phyloP scores from a whole-genome alignment of 768 basidiomycete species.

The Hortiboletus flavorubellus region DNA sequence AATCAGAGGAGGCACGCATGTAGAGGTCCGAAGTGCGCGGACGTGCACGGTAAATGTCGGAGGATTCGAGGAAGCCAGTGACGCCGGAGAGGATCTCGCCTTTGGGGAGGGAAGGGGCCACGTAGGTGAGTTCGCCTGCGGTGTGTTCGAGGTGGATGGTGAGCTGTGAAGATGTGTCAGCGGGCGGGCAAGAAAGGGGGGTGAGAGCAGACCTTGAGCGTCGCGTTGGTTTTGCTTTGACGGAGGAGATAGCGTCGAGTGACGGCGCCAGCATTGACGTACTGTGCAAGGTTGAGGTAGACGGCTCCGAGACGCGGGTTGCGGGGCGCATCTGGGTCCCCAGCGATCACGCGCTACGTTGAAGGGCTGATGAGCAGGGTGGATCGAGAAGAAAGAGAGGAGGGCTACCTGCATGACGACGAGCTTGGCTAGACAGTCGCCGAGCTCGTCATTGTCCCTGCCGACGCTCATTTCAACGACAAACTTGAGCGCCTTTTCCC shows the following conservation, averaged over 20 bases:
- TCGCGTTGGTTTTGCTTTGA: conserved; percentile 78
- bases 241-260: conserved; percentile 64
- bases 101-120: conserved; percentile 64
- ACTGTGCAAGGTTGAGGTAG: conserved; percentile 72
- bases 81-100: conserved; percentile 73
- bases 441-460: conserved; percentile 44
- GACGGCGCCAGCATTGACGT: conserved; percentile 54
- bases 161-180: conserved; percentile 38
- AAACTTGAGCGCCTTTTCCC: conserved; percentile 56
- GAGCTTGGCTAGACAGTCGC: conserved; percentile 61
- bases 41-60: conserved; percentile 50
- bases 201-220: conserved; percentile 50
- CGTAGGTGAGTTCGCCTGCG: conserved; percentile 53
- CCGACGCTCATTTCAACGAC: conserved; percentile 61
- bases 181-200: background rate
- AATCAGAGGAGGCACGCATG: conserved; percentile 23
- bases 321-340: conserved; percentile 52
- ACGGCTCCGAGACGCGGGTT: conserved; percentile 64
- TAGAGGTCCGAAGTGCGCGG: conserved; percentile 51
- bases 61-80: conserved; percentile 52
- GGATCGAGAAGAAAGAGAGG: background rate
- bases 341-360: conserved; percentile 50
- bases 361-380: background rate
- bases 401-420: conserved; percentile 51
- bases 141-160: conserved; percentile 55